These are phyloP conservation scores for Russula abietina DNA, from an alignment of 768 basidiomycete genomes.

Conservation along the genomic window DNA sequence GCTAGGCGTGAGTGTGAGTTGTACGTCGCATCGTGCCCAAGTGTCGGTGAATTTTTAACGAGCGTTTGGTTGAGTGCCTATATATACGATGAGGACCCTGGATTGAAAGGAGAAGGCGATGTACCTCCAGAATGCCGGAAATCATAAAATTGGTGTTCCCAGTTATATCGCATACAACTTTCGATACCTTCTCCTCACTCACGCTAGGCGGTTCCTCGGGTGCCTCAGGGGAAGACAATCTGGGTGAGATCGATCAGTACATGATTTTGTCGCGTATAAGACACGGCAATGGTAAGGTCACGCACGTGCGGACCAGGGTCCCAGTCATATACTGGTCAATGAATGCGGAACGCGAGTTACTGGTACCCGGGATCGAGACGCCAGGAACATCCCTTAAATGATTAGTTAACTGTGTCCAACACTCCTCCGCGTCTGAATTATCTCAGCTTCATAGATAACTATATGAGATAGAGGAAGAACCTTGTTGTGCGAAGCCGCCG, in stretches of 20 bases:
- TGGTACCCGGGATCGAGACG: slow-evolving; percentile 28
- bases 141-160: slow-evolving; percentile 82
- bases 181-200: slow-evolving; percentile 67
- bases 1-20: slow-evolving; percentile 74
- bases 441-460: background rate
- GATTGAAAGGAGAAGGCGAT: background rate
- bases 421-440: slow-evolving; percentile 75
- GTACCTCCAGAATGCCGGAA: slow-evolving; percentile 67
- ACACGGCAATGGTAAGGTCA: slow-evolving; percentile 1
- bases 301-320: slow-evolving; percentile 65
- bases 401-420: slow-evolving; percentile 70
- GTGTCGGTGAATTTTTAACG: slow-evolving; percentile 73
- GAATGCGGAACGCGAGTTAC: slow-evolving; percentile 40
- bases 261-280: background rate
- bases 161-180: slow-evolving; percentile 92
- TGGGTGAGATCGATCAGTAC: slow-evolving; percentile 29
- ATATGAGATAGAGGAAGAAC: slow-evolving; percentile 25
- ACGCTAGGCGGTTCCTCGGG: slow-evolving; percentile 67
- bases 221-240: slow-evolving; percentile 76
- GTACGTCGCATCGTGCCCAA: slow-evolving; percentile 80
- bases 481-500: slow-evolving; percentile 67
- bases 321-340: slow-evolving; percentile 80
- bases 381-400: slow-evolving; percentile 66
- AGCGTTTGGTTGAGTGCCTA: slow-evolving; percentile 85
- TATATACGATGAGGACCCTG: background rate